phyloP scores from a whole-genome alignment of 2,329 filamentous ascomycete genomes.

The Colletotrichum euphorbiae region DNA sequence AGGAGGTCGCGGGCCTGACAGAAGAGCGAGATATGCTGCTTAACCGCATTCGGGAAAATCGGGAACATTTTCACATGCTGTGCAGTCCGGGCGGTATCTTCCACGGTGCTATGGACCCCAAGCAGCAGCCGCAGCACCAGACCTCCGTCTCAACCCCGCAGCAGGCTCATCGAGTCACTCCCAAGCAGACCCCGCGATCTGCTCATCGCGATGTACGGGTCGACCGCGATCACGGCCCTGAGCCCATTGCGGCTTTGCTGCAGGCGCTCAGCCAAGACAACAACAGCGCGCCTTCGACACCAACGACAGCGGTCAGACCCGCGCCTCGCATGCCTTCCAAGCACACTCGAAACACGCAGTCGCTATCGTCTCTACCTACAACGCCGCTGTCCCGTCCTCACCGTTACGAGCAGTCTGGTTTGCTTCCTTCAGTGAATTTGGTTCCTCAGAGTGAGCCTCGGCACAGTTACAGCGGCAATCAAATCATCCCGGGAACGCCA shows the following conservation, averaged over 20 bases:
- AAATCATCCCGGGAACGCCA: slow-evolving; percentile 55
- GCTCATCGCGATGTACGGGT: slow-evolving; percentile 52
- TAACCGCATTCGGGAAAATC: slow-evolving; percentile 87
- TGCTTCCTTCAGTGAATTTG: slow-evolving; percentile 72
- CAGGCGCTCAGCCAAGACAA: slow-evolving; percentile 84
- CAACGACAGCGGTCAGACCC: slow-evolving; percentile 60
- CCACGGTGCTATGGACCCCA: slow-evolving; percentile 71
- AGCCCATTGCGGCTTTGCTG: slow-evolving; percentile 81
- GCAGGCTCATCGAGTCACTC: slow-evolving; percentile 59
- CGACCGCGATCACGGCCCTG: slow-evolving; percentile 66
- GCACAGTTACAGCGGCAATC: slow-evolving; percentile 55
- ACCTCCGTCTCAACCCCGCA: slow-evolving; percentile 54
- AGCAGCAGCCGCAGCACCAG: slow-evolving; percentile 51
- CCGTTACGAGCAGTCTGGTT: slow-evolving; percentile 58
- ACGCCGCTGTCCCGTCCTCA: slow-evolving; percentile 72
- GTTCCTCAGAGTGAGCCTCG: slow-evolving; percentile 70
- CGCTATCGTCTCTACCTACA: slow-evolving; percentile 84
- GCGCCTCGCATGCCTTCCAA: slow-evolving; percentile 64
- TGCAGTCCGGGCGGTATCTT: slow-evolving; percentile 79
- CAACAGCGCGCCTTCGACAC: slow-evolving; percentile 80
- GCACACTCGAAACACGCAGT: slow-evolving; percentile 82
- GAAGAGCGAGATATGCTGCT: slow-evolving; percentile 84
- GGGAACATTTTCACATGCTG: slow-evolving; percentile 85
- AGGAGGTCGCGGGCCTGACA: slow-evolving; percentile 74
- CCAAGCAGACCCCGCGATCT: slow-evolving; percentile 62